phyloP scores from a whole-genome alignment of 495 filamentous ascomycete genomes.

The Podospora sp. region DNA sequence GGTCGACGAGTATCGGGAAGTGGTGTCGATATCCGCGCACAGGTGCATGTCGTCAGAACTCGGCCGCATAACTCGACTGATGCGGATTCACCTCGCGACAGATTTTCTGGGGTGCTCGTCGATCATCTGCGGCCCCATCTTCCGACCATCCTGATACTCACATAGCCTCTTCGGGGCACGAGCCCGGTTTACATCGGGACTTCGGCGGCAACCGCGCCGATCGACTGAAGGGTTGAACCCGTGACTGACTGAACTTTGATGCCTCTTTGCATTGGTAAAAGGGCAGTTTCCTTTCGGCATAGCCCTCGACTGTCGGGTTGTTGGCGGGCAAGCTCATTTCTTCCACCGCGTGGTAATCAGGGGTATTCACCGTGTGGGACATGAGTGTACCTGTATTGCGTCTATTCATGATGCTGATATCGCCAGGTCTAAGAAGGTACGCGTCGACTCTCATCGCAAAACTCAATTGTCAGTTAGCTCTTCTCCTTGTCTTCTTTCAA shows the following conservation, averaged over 20 bases:
- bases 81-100: neutral
- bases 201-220: neutral
- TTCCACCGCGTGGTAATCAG: too few relatives aligned
- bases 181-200: neutral
- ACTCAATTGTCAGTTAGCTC: constrained; percentile 38
- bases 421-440: neutral
- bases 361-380: neutral
- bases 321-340: too few relatives aligned
- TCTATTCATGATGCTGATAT: constrained; percentile 11
- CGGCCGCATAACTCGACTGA: neutral
- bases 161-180: neutral
- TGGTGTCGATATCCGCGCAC: neutral
- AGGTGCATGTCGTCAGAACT: neutral
- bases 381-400: neutral
- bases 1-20: constrained; percentile 1
- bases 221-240: neutral
- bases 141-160: neutral
- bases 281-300: too few relatives aligned
- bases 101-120: constrained; percentile 20
- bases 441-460: neutral
- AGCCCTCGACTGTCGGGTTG: too few relatives aligned
- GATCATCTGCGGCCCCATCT: constrained; percentile 15
- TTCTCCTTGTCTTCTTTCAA: constrained; percentile 88
- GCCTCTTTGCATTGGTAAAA: neutral
- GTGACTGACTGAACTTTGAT: too few relatives aligned